Evolutionary conservation across 202 grass and related monocot genomes (phyloP).

Genomic region (Bolboschoenoplectus hybrid): DNA sequence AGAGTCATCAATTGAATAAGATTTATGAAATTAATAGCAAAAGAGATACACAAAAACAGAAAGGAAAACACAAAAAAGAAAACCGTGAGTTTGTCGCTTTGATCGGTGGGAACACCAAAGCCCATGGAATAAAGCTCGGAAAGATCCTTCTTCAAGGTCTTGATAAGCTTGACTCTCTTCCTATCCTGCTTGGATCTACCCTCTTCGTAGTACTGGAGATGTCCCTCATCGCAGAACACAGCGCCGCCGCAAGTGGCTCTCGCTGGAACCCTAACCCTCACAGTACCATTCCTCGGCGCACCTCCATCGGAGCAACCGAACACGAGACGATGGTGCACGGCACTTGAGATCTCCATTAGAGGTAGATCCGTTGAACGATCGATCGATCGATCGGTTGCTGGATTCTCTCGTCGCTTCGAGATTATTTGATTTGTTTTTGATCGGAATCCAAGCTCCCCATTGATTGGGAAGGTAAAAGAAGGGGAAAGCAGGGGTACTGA

Average conservation of each 20-base stretch:
- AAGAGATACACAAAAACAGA: neutral
- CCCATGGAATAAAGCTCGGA: conserved; percentile 47
- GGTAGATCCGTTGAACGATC: no score
- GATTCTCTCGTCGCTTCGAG: neutral
- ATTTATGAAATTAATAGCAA: neutral
- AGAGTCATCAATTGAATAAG: neutral
- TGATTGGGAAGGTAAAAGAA: neutral
- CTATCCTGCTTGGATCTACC: conserved; percentile 48
- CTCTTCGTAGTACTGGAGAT: conserved; percentile 58
- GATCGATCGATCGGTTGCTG: neutral
- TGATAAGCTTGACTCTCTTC: conserved; percentile 46
- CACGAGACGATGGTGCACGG: neutral
- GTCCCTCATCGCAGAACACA: conserved; percentile 62
- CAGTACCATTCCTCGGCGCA: neutral
- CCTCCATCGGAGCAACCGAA: conserved; percentile 2
- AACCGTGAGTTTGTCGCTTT: conserved; percentile 67
- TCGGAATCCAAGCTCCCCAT: neutral
- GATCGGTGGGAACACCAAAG: conserved; percentile 43
- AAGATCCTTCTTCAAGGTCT: conserved; percentile 61
- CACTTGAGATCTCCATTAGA: conserved; percentile 69
- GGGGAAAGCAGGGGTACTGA: no score
- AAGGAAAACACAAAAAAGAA: neutral
- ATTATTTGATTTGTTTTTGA: neutral
- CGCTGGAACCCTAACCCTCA: conserved; percentile 24
- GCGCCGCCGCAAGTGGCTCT: conserved; percentile 51